Base-by-base conservation (phyloP, 495 filamentous ascomycete genomes). In the Zalerion maritima region DNA sequence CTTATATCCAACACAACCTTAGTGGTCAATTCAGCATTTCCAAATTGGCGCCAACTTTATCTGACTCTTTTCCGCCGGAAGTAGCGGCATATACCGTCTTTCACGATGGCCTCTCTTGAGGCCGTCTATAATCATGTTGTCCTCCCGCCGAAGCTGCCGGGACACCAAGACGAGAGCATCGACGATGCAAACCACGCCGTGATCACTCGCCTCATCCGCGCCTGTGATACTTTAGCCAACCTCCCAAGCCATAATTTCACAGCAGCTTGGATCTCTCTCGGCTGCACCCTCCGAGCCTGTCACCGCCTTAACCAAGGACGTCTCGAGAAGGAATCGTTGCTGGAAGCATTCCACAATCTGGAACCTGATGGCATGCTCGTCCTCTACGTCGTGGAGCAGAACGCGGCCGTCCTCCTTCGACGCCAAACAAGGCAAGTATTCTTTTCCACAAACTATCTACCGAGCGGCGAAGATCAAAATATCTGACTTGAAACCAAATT, bases 401-500 rank as follows among this genome's bases (percentile, higher is more conserved):
- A 75, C 55, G 64, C 71, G 2, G 67, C 54, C 7, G 29, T 74
- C 8, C 37, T 73, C 4, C 48, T 76, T 17, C 55, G 58, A 21
- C 44, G 48, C 5, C 42, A 52, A 8, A 19, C 18, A 2, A 9
- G 28, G 64, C 67, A 38, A 56, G 65, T 58, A 14, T 14, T 28
- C 24, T 14, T 18, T 18, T 14, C 12, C n/a, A 22, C 6, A 17
- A 7, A 14, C n/a, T 4, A 11, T 17, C 6, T 22, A 36, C 14
- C 11, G 34, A 26, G 20, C 29, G 32, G 4, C 45, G 17, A 21
- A 15, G n/a, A 1, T n/a, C 16, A n/a, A 7, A 16, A 2, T 28
- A 42, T 6, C n/a, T n/a, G n/a, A n/a, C n/a, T n/a, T n/a, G n/a
- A n/a, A n/a, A n/a, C n/a, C n/a, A n/a, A n/a, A n/a, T n/a, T n/a